These are phyloP conservation scores for Chenopodium quinoa DNA, from an alignment of 148 eudicot genomes.

Conservation along the genomic window DNA sequence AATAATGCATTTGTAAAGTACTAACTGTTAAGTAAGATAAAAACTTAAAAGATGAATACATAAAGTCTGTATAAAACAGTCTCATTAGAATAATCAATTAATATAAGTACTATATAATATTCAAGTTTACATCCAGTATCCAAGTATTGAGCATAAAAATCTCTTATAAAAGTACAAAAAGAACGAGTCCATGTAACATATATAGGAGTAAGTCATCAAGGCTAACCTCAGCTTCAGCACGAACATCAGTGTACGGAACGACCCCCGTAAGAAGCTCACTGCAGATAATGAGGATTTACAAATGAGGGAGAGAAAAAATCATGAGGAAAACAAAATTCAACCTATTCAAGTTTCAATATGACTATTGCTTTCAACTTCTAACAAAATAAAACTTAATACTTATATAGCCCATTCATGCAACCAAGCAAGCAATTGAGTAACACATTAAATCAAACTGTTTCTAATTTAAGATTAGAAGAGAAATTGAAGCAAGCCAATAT, in stretches of 20 bases:
- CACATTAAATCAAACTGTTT: background rate
- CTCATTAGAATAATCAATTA: background rate
- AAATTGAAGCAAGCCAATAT: background rate
- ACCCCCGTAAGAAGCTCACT: constrained; percentile 97
- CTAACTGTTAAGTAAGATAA: background rate
- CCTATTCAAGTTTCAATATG: background rate
- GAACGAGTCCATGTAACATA: constrained; percentile 3
- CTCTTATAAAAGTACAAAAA: background rate
- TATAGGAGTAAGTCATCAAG: constrained; percentile 7
- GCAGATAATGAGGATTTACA: constrained; percentile 31
- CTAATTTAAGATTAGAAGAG: background rate
- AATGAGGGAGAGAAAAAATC: background rate
- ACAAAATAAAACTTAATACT: background rate
- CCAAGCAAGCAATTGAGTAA: constrained; percentile 9
- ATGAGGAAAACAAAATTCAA: background rate
- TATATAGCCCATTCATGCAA: constrained; percentile 1
- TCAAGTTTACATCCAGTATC: background rate
- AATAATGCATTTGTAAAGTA: background rate
- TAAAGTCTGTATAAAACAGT: background rate
- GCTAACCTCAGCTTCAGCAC: constrained; percentile 90
- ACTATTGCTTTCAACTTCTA: background rate
- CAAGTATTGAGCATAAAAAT: background rate
- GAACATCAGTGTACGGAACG: constrained; percentile 96
- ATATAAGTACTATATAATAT: background rate
- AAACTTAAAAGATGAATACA: background rate